A percentile compares a stretch with the other conserved stretches of the same genome.
These are phyloP conservation scores for Ceratocystis harringtonii DNA, from an alignment of 2,329 filamentous ascomycete species.

Conservation along the genomic window DNA sequence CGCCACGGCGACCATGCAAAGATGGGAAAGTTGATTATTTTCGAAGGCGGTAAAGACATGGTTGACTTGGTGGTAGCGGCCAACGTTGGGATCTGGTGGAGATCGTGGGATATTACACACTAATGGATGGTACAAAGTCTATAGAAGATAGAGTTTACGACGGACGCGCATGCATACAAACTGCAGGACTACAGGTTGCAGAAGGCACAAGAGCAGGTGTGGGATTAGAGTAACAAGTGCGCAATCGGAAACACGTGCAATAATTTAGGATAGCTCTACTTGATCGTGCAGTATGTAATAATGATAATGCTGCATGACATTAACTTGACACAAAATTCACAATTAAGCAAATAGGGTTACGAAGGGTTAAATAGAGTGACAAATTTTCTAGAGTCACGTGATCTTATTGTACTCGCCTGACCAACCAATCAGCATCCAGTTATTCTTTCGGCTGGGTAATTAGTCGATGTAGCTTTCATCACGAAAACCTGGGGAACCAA, in stretches of 20 bases:
- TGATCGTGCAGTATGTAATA: too few relatives aligned
- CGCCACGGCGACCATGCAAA: conserved; percentile 77
- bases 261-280: too few relatives aligned
- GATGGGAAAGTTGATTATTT: conserved; percentile 80
- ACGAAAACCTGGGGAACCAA: conserved; percentile 4
- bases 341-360: too few relatives aligned
- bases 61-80: conserved; percentile 80
- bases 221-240: too few relatives aligned
- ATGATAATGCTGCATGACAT: too few relatives aligned
- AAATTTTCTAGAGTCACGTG: neutral
- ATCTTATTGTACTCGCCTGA: neutral
- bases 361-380: too few relatives aligned
- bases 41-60: conserved; percentile 89
- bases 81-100: conserved; percentile 90
- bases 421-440: conserved; percentile 1
- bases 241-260: too few relatives aligned
- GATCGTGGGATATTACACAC: conserved; percentile 52
- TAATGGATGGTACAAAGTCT: conserved; percentile 15
- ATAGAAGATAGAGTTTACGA: neutral
- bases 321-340: too few relatives aligned
- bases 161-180: neutral
- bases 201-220: too few relatives aligned
- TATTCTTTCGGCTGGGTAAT: neutral
- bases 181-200: neutral
- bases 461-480: neutral